Conservation (phyloP, 2,329 filamentous ascomycete species). For the Rosellinia necatrix region DNA sequence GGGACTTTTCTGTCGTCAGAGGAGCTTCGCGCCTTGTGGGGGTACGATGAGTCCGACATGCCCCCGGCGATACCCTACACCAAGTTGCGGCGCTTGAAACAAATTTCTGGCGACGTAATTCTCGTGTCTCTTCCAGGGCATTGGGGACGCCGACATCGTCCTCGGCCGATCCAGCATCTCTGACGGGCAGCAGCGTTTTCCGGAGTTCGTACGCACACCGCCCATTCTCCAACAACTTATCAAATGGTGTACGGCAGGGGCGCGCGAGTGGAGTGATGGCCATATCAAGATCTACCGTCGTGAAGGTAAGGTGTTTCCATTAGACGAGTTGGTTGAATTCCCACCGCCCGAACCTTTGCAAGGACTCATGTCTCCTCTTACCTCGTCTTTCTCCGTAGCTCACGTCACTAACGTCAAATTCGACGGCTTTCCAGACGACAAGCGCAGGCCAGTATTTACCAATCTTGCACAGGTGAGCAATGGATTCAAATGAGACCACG, state of each 20-base stretch:
- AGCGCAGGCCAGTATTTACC: not conserved
- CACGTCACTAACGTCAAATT: not conserved
- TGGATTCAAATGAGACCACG: not conserved
- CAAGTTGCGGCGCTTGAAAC: constrained; percentile 5
- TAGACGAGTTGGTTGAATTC: not conserved
- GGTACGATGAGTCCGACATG: constrained; percentile 1
- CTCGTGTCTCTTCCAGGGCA: constrained; percentile 6
- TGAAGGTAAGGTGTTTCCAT: constrained; percentile 10
- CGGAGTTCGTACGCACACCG: constrained; percentile 4
- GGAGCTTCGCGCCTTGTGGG: constrained; percentile 3
- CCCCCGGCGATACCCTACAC: constrained; percentile 1
- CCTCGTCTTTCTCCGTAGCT: not conserved
- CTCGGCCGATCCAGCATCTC: constrained; percentile 3
- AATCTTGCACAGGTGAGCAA: not conserved
- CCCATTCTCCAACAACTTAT: constrained; percentile 1
- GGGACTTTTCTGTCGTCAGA: constrained; percentile 1
- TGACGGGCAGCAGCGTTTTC: constrained; percentile 7
- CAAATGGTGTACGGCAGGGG: constrained; percentile 1
- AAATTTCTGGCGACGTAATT: constrained; percentile 5
- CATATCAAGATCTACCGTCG: constrained; percentile 10
- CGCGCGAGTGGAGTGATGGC: constrained; percentile 5
- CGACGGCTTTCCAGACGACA: not conserved
- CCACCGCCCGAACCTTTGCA: not conserved
- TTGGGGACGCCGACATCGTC: constrained; percentile 7
- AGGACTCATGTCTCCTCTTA: not conserved